These are phyloP conservation scores for Candida loeiensis DNA, from an alignment of 805 yeast species.

Conservation along the genomic window DNA sequence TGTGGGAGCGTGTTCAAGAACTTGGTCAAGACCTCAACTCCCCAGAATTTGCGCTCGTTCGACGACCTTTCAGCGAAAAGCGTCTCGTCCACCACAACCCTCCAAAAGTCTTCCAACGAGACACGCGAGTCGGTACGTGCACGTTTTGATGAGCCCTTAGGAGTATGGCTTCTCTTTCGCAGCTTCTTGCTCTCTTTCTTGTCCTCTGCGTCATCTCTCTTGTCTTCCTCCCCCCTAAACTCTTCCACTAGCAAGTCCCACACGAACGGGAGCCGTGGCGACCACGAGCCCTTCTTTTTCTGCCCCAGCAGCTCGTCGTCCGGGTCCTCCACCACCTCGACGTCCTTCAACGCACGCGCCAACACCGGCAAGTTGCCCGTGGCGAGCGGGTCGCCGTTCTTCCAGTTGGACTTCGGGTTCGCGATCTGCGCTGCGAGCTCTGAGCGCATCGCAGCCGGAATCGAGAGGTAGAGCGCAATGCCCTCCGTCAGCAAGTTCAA, in stretches of 20 bases:
- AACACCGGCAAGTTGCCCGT: slow-evolving; percentile 61
- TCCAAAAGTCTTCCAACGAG: slow-evolving; percentile 66
- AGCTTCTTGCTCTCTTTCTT: slow-evolving; percentile 16
- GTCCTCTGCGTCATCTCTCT: slow-evolving; percentile 15
- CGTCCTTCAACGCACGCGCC: slow-evolving; percentile 62
- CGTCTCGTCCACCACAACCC: slow-evolving; percentile 71
- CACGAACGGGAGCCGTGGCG: slow-evolving; percentile 69
- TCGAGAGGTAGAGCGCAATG: slow-evolving; percentile 60
- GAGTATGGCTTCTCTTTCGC: slow-evolving; percentile 13
- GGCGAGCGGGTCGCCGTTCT: slow-evolving; percentile 67
- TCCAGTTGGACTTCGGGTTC: slow-evolving; percentile 48
- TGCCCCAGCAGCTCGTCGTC: slow-evolving; percentile 31
- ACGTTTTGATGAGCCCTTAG: background rate
- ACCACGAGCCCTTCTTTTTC: slow-evolving; percentile 67
- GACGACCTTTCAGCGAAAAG: slow-evolving; percentile 76
- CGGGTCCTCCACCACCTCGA: slow-evolving; percentile 34
- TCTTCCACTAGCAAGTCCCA: slow-evolving; percentile 62
- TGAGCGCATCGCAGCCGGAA: slow-evolving; percentile 33
- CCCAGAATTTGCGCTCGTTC: slow-evolving; percentile 82
- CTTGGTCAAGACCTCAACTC: slow-evolving; percentile 66
- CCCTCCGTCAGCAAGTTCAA: slow-evolving; percentile 76
- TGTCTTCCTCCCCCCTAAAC: slow-evolving; percentile 41
- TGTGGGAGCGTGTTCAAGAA: slow-evolving; percentile 31
- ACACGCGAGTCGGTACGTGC: slow-evolving; percentile 11
- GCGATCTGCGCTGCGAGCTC: slow-evolving; percentile 12